phyloP scores from a whole-genome alignment of 495 filamentous ascomycete species.

The Daldinia caldariorum region DNA sequence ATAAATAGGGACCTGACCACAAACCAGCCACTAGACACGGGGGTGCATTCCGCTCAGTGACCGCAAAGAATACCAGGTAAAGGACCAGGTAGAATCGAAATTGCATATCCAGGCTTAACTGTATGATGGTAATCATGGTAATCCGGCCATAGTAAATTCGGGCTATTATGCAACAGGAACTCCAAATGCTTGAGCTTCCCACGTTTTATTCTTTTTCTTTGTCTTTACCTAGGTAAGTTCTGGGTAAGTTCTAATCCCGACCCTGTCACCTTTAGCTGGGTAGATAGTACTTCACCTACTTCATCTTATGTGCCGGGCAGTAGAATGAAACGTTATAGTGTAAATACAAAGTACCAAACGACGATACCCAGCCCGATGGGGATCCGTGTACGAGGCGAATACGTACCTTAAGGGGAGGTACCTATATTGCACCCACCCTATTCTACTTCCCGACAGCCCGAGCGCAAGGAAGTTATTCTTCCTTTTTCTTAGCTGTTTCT shows the following conservation, averaged over 20 bases:
- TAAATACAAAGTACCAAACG: constrained; percentile 12
- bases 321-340: constrained; percentile 28
- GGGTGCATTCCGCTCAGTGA: constrained; percentile 7
- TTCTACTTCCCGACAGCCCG: neutral
- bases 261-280: no score
- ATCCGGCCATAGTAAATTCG: neutral
- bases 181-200: neutral
- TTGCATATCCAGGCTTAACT: constrained; percentile 10
- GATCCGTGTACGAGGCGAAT: constrained; percentile 11
- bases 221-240: neutral
- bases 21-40: constrained; percentile 1
- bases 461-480: neutral
- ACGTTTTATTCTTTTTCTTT: neutral
- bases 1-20: constrained; percentile 14
- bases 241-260: no score
- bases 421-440: neutral
- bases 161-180: constrained; percentile 5
- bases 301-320: neutral
- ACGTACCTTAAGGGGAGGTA: constrained; percentile 2
- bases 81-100: constrained; percentile 9
- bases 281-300: no score
- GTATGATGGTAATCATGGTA: neutral
- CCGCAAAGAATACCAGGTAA: constrained; percentile 8
- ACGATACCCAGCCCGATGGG: constrained; percentile 12
- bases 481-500: neutral